Evolutionary conservation across 108 stramenopile species (phyloP).

Genomic region (Phaeodactylum tricornutum): DNA sequence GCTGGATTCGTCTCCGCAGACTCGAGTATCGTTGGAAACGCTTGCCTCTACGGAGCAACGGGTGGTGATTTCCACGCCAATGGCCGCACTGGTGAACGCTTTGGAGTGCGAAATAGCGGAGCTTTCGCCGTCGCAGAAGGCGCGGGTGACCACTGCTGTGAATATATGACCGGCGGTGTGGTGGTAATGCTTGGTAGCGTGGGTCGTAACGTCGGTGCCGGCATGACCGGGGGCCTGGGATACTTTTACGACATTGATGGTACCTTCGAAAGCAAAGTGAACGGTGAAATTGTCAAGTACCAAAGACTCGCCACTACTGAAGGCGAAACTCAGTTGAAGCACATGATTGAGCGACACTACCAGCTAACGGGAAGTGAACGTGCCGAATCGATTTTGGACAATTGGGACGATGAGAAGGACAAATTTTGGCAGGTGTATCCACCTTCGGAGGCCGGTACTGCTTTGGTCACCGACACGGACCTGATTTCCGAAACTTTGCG

Average conservation of each 20-base stretch:
- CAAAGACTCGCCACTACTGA: constrained; percentile 58
- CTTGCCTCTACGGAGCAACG: constrained; percentile 94
- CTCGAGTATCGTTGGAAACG: constrained; percentile 92
- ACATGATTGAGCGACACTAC: constrained; percentile 83
- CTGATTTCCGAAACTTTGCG: constrained; percentile 15
- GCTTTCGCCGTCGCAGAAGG: constrained; percentile 96
- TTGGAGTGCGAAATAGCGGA: constrained; percentile 94
- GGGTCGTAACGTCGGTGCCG: constrained; percentile 97
- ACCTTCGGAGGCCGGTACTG: constrained; percentile 60
- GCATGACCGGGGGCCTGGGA: constrained; percentile 96
- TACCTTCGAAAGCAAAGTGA: constrained; percentile 72
- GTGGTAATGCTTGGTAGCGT: constrained; percentile 89
- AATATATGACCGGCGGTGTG: constrained; percentile 98
- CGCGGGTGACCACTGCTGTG: constrained; percentile 94
- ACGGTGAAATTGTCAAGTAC: constrained; percentile 82
- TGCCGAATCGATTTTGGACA: constrained; percentile 75
- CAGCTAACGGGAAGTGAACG: constrained; percentile 82
- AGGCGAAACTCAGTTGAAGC: constrained; percentile 68
- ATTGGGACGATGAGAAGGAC: constrained; percentile 69
- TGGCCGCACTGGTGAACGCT: constrained; percentile 92
- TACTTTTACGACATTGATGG: constrained; percentile 89
- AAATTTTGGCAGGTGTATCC: constrained; percentile 90
- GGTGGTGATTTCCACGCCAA: constrained; percentile 91
- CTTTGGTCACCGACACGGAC: constrained; percentile 35
- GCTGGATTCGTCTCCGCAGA: constrained; percentile 83